Conservation (phyloP, 371 early-diverging fungal species). For the Blakeslea trispora region DNA sequence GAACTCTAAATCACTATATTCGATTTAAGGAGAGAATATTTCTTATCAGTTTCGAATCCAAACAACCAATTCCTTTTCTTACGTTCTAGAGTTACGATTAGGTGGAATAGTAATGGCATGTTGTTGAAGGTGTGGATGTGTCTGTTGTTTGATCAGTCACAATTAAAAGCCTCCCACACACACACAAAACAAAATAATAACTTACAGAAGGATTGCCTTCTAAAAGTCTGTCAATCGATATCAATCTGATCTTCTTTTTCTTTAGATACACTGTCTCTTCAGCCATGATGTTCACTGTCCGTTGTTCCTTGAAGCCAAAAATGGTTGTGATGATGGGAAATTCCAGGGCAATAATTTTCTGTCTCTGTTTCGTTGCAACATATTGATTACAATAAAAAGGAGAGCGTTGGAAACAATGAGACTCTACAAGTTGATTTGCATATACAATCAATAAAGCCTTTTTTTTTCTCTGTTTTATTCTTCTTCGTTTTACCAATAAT, state of each 20-base stretch:
- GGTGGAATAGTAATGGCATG: constrained; percentile 48
- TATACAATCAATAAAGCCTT: too few species aligned
- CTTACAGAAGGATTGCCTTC: constrained; percentile 55
- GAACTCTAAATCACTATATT: constrained; percentile 59
- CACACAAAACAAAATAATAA: constrained; percentile 5
- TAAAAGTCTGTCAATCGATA: constrained; percentile 54
- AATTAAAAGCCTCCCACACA: constrained; percentile 5
- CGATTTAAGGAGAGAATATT: neutral
- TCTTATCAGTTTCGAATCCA: constrained; percentile 4
- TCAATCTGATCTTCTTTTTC: constrained; percentile 50
- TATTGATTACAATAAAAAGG: constrained; percentile 64
- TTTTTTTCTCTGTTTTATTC: neutral
- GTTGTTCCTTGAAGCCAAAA: constrained; percentile 56
- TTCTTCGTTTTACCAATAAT: constrained; percentile 54
- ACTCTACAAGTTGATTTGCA: constrained; percentile 36
- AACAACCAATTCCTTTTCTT: constrained; percentile 15
- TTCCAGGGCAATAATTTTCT: constrained; percentile 60
- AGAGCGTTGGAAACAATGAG: constrained; percentile 61
- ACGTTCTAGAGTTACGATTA: constrained; percentile 53
- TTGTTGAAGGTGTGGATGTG: constrained; percentile 26
- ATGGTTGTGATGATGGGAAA: constrained; percentile 49
- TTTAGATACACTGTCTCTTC: constrained; percentile 57
- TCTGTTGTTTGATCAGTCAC: constrained; percentile 7
- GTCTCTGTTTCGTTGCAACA: constrained; percentile 49
- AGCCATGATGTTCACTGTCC: constrained; percentile 52